Base-by-base conservation (phyloP, 2,329 filamentous ascomycete species). In the Beauveria sp. region DNA sequence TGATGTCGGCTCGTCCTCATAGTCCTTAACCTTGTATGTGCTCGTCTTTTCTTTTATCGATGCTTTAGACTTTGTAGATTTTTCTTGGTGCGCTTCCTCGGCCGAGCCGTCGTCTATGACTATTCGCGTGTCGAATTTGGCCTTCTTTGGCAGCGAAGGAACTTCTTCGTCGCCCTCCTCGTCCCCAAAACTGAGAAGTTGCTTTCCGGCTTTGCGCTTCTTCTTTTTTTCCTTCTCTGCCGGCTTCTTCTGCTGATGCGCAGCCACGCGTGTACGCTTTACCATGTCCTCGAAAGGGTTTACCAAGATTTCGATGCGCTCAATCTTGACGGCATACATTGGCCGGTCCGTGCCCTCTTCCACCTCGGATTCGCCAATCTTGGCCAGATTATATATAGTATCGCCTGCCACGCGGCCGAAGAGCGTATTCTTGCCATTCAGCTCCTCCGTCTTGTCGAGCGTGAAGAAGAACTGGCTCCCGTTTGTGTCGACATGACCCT, bases 391-490 rank as follows among this genome's bases (percentile, higher is more conserved):
- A 77, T 96, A 99, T 60, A 99, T 95, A 18, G 93, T 97, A 66
- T 98, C 91, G 30, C 93, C 95, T 42, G 90, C 91, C 50, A 99
- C 84, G 61, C 95, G 82, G 20, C 95, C 95, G 78, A 99, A 98
- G 73, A 98, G 78, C 0, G 95, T 98, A 73, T 97, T 97, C 75
- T 90, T 91, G 57, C 88, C 89, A 67, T 89, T 91, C 69, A 99
- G 74, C 78, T 98, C 92, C 28, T 91, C 87, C 26, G 93, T 81
- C 70, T 88, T 92, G 65, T 86, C 92, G 58, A 99, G 77, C 0
- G 95, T 98, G 64, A 99, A 87, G 78, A 99, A 99, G 80, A 98
- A 98, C 74, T 99, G 95, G 73, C 91, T 96, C 40, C 91, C 90
- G 76, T 98, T 98, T 60, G 90, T 90, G 69, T 93, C 81, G 34